phyloP scores from a whole-genome alignment of 257 asterid species.

The Rubia yunnanensis region DNA sequence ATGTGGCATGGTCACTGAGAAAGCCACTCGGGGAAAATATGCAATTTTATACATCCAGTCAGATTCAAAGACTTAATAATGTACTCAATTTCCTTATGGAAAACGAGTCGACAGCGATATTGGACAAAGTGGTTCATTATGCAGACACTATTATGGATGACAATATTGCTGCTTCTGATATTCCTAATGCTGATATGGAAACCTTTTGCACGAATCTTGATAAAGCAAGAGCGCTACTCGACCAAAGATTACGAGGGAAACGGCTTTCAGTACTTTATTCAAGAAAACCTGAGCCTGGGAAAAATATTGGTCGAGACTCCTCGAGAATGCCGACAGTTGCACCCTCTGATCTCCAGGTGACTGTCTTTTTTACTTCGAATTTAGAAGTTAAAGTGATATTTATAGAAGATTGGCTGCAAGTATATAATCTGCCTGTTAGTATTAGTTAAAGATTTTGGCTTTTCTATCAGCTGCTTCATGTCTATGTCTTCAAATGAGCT shows the following conservation, averaged over 20 bases:
- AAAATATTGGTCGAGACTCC: conserved; percentile 17
- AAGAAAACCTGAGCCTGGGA: conserved; percentile 9
- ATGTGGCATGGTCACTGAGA: conserved; percentile 74
- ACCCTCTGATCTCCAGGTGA: conserved; percentile 35
- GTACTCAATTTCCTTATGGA: conserved; percentile 45
- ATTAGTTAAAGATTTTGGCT: background rate
- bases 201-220: conserved; percentile 35
- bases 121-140: conserved; percentile 38
- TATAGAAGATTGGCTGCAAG: background rate
- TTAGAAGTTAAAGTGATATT: background rate
- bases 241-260: conserved; percentile 23
- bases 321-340: conserved; percentile 12
- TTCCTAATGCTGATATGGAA: conserved; percentile 38
- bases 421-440: background rate
- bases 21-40: conserved; percentile 32
- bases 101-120: conserved; percentile 42
- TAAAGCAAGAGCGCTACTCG: conserved; percentile 29
- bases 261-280: conserved; percentile 11
- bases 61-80: conserved; percentile 42
- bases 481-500: background rate
- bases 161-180: conserved; percentile 22
- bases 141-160: conserved; percentile 30
- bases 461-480: no score
- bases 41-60: conserved; percentile 33
- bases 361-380: conserved; percentile 1